Evolutionary conservation across 2,329 filamentous ascomycete species (phyloP).

Genomic region (Helotiales sp.): DNA sequence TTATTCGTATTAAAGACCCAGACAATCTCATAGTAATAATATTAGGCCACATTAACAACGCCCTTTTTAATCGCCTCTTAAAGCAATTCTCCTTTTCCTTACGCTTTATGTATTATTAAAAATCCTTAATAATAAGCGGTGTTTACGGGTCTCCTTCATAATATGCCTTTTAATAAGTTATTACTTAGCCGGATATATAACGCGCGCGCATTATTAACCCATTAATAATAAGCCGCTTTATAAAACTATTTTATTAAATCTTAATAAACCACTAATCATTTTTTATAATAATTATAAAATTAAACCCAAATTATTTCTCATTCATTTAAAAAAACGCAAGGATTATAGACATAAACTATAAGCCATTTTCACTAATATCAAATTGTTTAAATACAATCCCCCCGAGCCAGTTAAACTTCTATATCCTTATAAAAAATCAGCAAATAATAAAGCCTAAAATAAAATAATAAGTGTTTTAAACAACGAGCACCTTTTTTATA

Average conservation of each 20-base stretch:
- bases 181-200: slow-evolving; percentile 48
- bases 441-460: slow-evolving; percentile 40
- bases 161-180: slow-evolving; percentile 53
- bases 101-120: slow-evolving; percentile 50
- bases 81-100: slow-evolving; percentile 49
- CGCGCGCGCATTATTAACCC: slow-evolving; percentile 42
- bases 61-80: slow-evolving; percentile 44
- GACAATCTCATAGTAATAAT: slow-evolving; percentile 52
- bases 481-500: slow-evolving; percentile 50
- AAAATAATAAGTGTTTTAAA: slow-evolving; percentile 47
- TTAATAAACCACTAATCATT: too few species aligned
- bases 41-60: slow-evolving; percentile 47
- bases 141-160: slow-evolving; percentile 41
- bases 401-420: too few species aligned
- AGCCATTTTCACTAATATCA: slow-evolving; percentile 25
- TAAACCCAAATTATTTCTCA: too few species aligned
- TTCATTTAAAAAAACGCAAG: too few species aligned
- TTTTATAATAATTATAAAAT: too few species aligned
- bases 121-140: slow-evolving; percentile 53
- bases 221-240: slow-evolving; percentile 50
- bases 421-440: slow-evolving; percentile 33
- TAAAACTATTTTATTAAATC: slow-evolving; percentile 42
- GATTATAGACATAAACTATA: slow-evolving; percentile 47
- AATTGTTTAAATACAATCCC: too few species aligned
- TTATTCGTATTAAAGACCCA: slow-evolving; percentile 43